phyloP scores from a whole-genome alignment of 495 filamentous ascomycete species.

The Articulospora tetracladia region DNA sequence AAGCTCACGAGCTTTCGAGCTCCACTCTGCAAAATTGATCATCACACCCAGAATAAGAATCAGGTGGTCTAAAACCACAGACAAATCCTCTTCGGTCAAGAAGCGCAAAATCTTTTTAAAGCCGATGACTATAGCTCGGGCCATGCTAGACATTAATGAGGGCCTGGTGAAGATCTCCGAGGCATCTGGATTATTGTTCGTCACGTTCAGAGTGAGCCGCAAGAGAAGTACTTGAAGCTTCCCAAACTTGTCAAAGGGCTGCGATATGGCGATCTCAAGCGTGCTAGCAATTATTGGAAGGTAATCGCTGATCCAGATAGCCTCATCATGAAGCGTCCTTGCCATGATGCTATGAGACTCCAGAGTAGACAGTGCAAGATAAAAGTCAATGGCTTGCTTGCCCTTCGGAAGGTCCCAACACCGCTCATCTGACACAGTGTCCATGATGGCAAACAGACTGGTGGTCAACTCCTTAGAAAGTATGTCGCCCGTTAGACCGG shows the following conservation, averaged over 20 bases:
- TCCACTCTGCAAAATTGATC: constrained; percentile 86
- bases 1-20: constrained; percentile 42
- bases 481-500: constrained; percentile 42
- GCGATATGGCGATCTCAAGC: constrained; percentile 11
- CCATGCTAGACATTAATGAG: constrained; percentile 28
- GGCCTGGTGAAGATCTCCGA: constrained; percentile 61
- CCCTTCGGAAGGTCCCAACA: constrained; percentile 29
- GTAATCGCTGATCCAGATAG: constrained; percentile 27
- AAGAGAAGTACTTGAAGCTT: constrained; percentile 35
- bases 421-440: constrained; percentile 10
- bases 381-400: constrained; percentile 27
- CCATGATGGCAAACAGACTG: constrained; percentile 47
- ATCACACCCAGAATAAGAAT: constrained; percentile 78
- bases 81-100: constrained; percentile 39
- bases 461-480: constrained; percentile 47
- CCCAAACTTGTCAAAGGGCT: constrained; percentile 14
- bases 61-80: constrained; percentile 58
- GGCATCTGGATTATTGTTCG: constrained; percentile 71
- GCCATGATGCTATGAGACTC: constrained; percentile 51
- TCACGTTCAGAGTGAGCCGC: constrained; percentile 79
- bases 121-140: constrained; percentile 28
- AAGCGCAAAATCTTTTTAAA: constrained; percentile 37
- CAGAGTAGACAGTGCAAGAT: constrained; percentile 56
- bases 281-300: constrained; percentile 25
- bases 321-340: constrained; percentile 25